These are phyloP conservation scores for Calendula officinalis DNA, from an alignment of 129 eudicot genomes.

Conservation along the genomic window DNA sequence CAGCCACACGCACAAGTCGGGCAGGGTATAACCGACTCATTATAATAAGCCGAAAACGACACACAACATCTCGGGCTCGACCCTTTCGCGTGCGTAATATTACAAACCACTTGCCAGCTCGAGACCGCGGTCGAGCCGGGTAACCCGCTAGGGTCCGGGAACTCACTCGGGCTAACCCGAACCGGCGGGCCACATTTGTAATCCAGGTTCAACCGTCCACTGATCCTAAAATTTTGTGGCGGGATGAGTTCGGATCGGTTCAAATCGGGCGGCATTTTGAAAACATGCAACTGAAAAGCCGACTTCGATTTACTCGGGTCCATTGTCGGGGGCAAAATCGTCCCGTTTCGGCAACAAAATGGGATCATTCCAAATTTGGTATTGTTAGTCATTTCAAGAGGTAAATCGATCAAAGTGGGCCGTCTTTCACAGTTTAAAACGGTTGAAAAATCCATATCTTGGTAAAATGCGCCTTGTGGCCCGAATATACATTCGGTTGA, in stretches of 20 bases:
- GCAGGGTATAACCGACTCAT: conserved; percentile 88
- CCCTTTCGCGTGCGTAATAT: conserved; percentile 66
- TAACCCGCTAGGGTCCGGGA: conserved; percentile 51
- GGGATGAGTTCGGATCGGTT: conserved; percentile 76
- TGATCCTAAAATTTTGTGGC: conserved; percentile 81
- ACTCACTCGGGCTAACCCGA: conserved; percentile 73
- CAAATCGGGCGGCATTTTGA: conserved; percentile 85
- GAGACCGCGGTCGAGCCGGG: conserved; percentile 61
- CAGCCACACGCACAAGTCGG: conserved; percentile 97
- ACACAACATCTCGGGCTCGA: conserved; percentile 83
- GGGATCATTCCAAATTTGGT: conserved; percentile 66
- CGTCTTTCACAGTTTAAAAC: conserved; percentile 76
- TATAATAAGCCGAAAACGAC: conserved; percentile 83
- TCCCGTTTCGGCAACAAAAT: conserved; percentile 90
- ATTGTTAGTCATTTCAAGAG: conserved; percentile 70
- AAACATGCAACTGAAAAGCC: conserved; percentile 63
- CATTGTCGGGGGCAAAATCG: conserved; percentile 84
- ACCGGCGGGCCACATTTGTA: conserved; percentile 89
- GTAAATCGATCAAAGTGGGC: conserved; percentile 76
- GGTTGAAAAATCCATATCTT: conserved; percentile 54
- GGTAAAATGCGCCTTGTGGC: conserved; percentile 52
- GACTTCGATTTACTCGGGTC: conserved; percentile 85
- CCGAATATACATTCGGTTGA: conserved; percentile 75
- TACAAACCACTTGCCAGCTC: conserved; percentile 97
- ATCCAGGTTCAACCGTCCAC: conserved; percentile 79